Evolutionary conservation across 1,284 basidiomycete genomes (phyloP), one percentile per base, ranked within the genome.

Genomic region (Ceratobasidium theobromae): DNA sequence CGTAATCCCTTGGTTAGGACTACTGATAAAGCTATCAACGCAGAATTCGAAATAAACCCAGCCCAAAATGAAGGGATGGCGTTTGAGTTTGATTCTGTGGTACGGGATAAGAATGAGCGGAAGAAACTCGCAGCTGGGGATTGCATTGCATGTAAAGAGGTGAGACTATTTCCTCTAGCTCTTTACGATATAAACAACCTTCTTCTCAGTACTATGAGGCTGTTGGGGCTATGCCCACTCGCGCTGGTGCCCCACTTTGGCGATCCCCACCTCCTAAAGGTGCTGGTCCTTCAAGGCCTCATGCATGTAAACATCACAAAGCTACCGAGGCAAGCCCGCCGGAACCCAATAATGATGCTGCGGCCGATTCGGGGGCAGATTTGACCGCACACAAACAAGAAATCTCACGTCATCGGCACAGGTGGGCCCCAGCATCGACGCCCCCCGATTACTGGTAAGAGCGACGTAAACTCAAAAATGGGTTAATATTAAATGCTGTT

Each of bases 111-210:
- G 72, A 81, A 84, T 14, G 82, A 84, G 49, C 79, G 94, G 46
- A 81, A 81, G 71, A 77, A 79, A 67, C 82, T 96, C 81, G 81
- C 88, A 53, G 94, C 83, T 4, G 85, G 80, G 0, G 91, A 93
- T 70, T 97, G 94, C 75, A 89, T 91, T 72, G 89, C 87, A 68
- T 97, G 94, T 75, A 82, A 80, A 46, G 89, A 87, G 54, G 93
- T 93, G 72, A 70, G 86, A 79, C 8, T 21, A 43, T n/a, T 38
- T 8, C 35, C 53, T 38, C 33, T 33, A 41, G 46, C 70, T 32
- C 25, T 46, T 30, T 11, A 40, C 25, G 40, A 41, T 16, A 38
- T 38, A n/a, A n/a, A n/a, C n/a, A n/a, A n/a, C 69, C 48, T 53
- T 3, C 49, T 28, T 41, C 48, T 53, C 28, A 95, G 92, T 95